A percentile compares a stretch with the other conserved stretches of the same genome.
Conservation (phyloP, 371 early-diverging fungal genomes). For the Mortierella sp. region DNA sequence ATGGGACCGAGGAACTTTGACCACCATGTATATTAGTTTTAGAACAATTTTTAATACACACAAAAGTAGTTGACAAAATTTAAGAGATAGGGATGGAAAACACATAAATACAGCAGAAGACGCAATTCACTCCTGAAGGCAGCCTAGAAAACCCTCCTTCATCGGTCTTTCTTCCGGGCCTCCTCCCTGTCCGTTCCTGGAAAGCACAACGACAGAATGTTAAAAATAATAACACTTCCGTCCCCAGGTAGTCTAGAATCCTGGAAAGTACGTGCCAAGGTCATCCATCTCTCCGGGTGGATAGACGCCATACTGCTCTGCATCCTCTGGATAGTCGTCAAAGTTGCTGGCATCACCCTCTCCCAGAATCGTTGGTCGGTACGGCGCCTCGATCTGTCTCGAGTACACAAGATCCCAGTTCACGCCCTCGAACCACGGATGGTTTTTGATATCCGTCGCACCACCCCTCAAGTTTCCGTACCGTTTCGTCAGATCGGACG, state of each 20-base stretch:
- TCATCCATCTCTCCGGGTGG: constrained; percentile 37
- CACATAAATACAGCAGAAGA: too few relatives aligned
- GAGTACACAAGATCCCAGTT: constrained; percentile 87
- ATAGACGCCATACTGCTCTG: constrained; percentile 70
- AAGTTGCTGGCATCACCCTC: constrained; percentile 97
- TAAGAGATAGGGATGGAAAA: not conserved
- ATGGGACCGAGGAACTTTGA: not conserved
- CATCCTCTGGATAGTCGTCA: constrained; percentile 91
- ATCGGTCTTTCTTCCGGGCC: too few relatives aligned
- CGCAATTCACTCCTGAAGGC: too few relatives aligned
- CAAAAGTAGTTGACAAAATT: not conserved
- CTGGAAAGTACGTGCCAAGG: constrained; percentile 46
- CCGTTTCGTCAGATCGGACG: constrained; percentile 89
- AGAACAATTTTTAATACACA: not conserved
- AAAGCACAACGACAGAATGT: too few relatives aligned
- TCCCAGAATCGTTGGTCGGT: constrained; percentile 84
- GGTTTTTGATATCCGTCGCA: constrained; percentile 90
- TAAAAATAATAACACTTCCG: too few relatives aligned
- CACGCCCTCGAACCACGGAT: constrained; percentile 95
- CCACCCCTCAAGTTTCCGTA: constrained; percentile 94
- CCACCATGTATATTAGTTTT: not conserved
- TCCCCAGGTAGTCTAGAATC: too few relatives aligned
- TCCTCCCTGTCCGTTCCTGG: too few relatives aligned
- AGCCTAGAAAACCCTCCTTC: too few relatives aligned
- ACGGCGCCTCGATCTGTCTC: constrained; percentile 88